Conservation (phyloP, 192 early-diverging fungal genomes). For the Haplosporangium gracile region DNA sequence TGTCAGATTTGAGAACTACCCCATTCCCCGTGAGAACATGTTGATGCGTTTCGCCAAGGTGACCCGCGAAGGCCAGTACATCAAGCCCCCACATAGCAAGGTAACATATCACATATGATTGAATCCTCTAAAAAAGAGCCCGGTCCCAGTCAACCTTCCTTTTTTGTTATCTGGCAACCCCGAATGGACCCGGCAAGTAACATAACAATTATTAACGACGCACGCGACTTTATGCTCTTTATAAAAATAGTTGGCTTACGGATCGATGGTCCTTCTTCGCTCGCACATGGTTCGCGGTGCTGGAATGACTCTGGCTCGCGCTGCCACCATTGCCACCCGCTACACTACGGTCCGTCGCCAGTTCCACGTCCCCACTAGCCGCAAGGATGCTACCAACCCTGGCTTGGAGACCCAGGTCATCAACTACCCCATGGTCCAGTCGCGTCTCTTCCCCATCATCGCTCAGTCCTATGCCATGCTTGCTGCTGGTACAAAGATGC, state of each 20-base stretch:
- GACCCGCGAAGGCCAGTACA: constrained; percentile 73
- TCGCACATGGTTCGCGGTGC: constrained; percentile 75
- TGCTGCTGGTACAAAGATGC: constrained; percentile 67
- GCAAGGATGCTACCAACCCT: constrained; percentile 33
- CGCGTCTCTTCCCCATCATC: constrained; percentile 74
- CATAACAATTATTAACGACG: not conserved
- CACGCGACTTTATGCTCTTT: not conserved
- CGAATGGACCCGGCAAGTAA: not conserved
- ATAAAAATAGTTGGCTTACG: constrained; percentile 74
- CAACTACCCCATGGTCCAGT: constrained; percentile 77
- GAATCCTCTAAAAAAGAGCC: not conserved
- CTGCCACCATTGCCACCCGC: constrained; percentile 72
- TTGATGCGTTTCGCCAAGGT: constrained; percentile 87
- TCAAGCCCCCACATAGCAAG: constrained; percentile 73
- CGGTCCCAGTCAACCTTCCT: not conserved
- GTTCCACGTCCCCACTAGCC: constrained; percentile 59
- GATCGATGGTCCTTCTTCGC: constrained; percentile 84
- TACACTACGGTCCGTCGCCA: constrained; percentile 80
- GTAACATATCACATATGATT: constrained; percentile 12
- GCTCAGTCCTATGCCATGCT: constrained; percentile 75
- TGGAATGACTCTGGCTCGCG: constrained; percentile 67
- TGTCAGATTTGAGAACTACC: constrained; percentile 77
- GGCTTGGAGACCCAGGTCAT: constrained; percentile 74
- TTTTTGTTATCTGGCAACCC: not conserved
- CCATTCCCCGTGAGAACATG: constrained; percentile 85